Conservation (phyloP, 2,329 filamentous ascomycete species). For the Hypoxylon sp. region DNA sequence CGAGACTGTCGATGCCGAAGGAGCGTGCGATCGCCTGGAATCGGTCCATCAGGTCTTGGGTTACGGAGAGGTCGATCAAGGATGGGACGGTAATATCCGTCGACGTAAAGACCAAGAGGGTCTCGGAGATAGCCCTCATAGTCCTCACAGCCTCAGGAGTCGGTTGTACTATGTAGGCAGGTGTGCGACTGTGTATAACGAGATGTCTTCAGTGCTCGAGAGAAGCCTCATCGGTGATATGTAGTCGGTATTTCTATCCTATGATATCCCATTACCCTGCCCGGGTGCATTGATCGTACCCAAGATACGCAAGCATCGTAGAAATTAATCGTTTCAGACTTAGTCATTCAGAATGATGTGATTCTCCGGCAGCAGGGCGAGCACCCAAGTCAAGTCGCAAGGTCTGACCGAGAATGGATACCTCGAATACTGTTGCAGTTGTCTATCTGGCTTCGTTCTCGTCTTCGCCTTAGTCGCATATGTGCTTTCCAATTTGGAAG, state of each 20-base stretch:
- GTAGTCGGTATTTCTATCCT: neutral
- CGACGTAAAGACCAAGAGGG: neutral
- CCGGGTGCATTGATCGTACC: neutral
- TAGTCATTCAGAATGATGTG: slow-evolving; percentile 9
- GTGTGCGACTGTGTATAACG: neutral
- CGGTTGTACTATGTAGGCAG: neutral
- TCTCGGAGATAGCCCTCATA: slow-evolving; percentile 28
- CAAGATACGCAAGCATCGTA: slow-evolving; percentile 5
- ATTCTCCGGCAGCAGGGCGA: too few species aligned
- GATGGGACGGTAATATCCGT: slow-evolving; percentile 5
- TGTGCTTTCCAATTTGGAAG: too few species aligned
- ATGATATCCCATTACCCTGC: too few species aligned
- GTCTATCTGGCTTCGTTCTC: too few species aligned
- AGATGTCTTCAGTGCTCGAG: neutral
- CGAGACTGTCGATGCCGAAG: slow-evolving; percentile 14
- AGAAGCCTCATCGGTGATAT: neutral
- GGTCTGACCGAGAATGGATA: neutral
- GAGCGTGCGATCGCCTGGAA: slow-evolving; percentile 11
- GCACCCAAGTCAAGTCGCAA: too few species aligned
- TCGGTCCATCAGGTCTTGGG: slow-evolving; percentile 14
- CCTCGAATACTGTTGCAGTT: too few species aligned
- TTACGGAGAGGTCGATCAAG: slow-evolving; percentile 6
- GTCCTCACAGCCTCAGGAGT: too few species aligned
- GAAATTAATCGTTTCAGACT: slow-evolving; percentile 21
- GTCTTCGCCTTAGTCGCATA: neutral